Percentiles rank a stretch among this genome's conserved stretches.
These are phyloP conservation scores for Amylocarpus encephaloides DNA, from an alignment of 2,329 filamentous ascomycete genomes.

Conservation along the genomic window DNA sequence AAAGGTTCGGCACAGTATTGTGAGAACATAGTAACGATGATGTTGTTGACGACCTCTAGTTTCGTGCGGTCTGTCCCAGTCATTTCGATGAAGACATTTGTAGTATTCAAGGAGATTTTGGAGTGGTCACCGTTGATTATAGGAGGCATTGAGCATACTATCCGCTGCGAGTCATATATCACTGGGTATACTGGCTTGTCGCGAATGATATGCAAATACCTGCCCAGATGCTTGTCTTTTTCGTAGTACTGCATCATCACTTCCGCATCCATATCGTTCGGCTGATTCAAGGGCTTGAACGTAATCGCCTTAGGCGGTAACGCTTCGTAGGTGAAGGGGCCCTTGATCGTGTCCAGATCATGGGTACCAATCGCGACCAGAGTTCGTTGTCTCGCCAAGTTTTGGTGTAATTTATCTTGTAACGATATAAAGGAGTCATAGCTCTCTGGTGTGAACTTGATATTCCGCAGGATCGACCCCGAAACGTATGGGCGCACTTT, in stretches of 20 bases:
- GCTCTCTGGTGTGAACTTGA: constrained; percentile 83
- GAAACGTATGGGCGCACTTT: constrained; percentile 83
- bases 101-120: constrained; percentile 88
- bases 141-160: constrained; percentile 87
- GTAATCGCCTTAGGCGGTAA: constrained; percentile 85
- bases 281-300: constrained; percentile 87
- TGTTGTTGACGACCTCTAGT: constrained; percentile 90
- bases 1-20: constrained; percentile 82
- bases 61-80: constrained; percentile 95
- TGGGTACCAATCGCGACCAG: constrained; percentile 97
- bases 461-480: constrained; percentile 79
- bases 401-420: constrained; percentile 97
- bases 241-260: constrained; percentile 95
- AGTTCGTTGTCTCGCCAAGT: constrained; percentile 85
- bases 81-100: constrained; percentile 94
- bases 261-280: constrained; percentile 75
- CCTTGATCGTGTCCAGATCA: constrained; percentile 86
- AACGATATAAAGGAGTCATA: constrained; percentile 97
- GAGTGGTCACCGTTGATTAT: constrained; percentile 98
- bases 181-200: constrained; percentile 93
- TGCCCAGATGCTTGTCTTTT: constrained; percentile 85
- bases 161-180: constrained; percentile 82
- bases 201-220: constrained; percentile 88
- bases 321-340: constrained; percentile 95
- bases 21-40: constrained; percentile 96